Evolutionary conservation across 257 asterid genomes (phyloP), one percentile per base, ranked within the genome.

Genomic region (Solanum rostratum): DNA sequence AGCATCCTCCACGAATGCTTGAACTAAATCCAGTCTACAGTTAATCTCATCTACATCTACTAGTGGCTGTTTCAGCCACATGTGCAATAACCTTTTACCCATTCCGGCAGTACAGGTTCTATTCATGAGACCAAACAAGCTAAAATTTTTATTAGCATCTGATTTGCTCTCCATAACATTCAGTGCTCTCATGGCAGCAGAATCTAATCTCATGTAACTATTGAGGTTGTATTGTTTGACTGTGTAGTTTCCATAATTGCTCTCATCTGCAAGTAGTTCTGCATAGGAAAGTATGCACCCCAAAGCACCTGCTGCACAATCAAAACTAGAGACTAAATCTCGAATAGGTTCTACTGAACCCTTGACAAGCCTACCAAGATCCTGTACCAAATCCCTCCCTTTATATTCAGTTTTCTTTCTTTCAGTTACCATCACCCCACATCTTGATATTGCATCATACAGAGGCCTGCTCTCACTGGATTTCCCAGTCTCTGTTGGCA

Each of bases 81-180:
- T 93, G 86, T 95, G 97, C 87, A 96, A 90, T 71, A 96, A 87
- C 18, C 99, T 94, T 88, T 95, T 95, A 71, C 99, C 99, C 99
- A 96, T 93, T 87, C 99, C 99, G 65, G 97, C 97, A 15, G 98
- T 96, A 81, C 99, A 96, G 80, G 99, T 93, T 90, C 98, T 89
- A 88, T 93, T 96, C 92, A 96, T 88, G 81, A 96, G 96, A 88
- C 99, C 98, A 88, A 93, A 96, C 90, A 96, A 87, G 91, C 99
- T 96, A 85, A 96, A 96, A 85, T 89, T 96, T 89, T 92, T 96
- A 89, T 96, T 96, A 71, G 99, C 98, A 91, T 96, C 99, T 14
- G 97, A 87, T 90, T 95, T 96, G 92, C 97, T 96, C 92, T 96
- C 99, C 98, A 96, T 91, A 87, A 96, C 97, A 88, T 96, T 96